phyloP scores from a whole-genome alignment of 148 eudicot genomes.

The Persicaria maculosa region DNA sequence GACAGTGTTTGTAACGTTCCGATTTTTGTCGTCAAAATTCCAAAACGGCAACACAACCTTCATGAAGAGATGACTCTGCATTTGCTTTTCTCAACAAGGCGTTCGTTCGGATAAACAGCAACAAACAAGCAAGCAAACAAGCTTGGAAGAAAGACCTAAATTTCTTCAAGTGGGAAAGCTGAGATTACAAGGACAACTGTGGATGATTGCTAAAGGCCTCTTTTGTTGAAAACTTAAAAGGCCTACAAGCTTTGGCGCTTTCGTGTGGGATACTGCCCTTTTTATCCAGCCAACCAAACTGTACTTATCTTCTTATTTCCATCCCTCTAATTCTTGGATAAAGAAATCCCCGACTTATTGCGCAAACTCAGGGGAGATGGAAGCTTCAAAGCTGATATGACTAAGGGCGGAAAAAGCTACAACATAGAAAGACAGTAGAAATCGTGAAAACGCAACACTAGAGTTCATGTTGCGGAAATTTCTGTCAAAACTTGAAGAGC shows the following conservation, averaged over 20 bases:
- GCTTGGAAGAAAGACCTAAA: not conserved
- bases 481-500: not conserved
- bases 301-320: not conserved
- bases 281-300: not conserved
- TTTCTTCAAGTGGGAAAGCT: not conserved
- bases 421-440: not conserved
- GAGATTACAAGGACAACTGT: not conserved
- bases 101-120: not conserved
- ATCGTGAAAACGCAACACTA: not conserved
- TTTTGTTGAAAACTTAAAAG: not conserved
- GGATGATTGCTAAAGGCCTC: not conserved
- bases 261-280: slow-evolving; percentile 1
- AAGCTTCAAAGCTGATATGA: not conserved
- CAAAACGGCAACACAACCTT: not conserved
- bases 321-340: not conserved
- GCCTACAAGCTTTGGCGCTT: not conserved
- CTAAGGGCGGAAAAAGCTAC: not conserved
- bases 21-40: not conserved
- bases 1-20: not conserved
- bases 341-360: not conserved
- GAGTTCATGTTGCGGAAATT: not conserved
- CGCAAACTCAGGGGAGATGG: not conserved
- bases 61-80: not conserved
- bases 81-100: not conserved
- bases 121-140: not conserved